Conservation (phyloP, 345 rosid genomes). For the Bruguiera sexangula region DNA sequence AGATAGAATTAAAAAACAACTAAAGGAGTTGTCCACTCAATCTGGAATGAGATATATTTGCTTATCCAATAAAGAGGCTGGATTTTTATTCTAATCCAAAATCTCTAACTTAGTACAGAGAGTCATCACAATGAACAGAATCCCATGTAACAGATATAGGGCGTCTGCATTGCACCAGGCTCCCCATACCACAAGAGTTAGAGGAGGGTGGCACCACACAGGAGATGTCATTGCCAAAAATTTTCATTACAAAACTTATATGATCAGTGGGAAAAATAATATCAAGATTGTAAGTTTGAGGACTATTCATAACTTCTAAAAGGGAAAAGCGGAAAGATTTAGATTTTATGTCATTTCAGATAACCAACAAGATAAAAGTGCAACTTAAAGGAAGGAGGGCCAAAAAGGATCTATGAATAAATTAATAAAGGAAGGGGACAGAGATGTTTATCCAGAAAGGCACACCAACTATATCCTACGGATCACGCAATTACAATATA, state of each 20-base stretch:
- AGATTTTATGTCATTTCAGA: too few relatives aligned
- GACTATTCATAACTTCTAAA: background rate
- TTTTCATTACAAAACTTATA: background rate
- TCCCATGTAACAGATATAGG: too few relatives aligned
- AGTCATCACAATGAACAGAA: background rate
- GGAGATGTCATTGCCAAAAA: background rate
- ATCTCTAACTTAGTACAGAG: background rate
- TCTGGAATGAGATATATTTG: background rate
- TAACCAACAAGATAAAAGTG: too few relatives aligned
- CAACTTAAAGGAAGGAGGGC: too few relatives aligned
- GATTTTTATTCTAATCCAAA: background rate
- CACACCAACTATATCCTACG: too few relatives aligned
- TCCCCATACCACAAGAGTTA: too few relatives aligned
- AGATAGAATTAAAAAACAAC: background rate
- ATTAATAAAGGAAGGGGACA: too few relatives aligned
- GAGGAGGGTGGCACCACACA: background rate
- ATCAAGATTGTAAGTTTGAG: background rate
- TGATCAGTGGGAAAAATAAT: background rate
- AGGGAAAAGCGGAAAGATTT: background rate
- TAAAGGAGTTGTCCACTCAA: background rate
- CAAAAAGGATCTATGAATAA: too few relatives aligned
- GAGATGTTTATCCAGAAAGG: too few relatives aligned
- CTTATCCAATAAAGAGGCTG: background rate
- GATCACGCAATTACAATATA: too few relatives aligned
- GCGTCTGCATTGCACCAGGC: too few relatives aligned